A percentile compares a stretch with the other conserved stretches of the same genome.
Evolutionary conservation across 2,329 filamentous ascomycete species (phyloP).

Genomic region (Ceratocystis huliohia): DNA sequence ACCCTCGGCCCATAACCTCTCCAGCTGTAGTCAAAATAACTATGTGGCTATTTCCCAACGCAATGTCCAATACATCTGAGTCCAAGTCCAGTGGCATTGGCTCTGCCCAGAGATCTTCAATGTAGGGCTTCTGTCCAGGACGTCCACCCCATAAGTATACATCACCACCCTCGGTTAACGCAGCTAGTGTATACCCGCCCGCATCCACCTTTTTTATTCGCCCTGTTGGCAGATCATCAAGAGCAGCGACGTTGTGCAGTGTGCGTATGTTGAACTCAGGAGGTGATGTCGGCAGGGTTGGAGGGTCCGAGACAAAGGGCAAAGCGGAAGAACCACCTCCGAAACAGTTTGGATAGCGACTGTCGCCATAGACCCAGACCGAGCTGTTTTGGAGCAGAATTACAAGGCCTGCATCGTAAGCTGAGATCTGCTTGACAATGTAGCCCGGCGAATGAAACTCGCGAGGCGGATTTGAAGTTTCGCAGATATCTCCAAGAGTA

Average conservation of each 20-base stretch:
- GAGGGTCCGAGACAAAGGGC: neutral
- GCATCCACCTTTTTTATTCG: conserved; percentile 41
- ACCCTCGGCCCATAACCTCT: conserved; percentile 42
- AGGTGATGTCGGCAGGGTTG: neutral
- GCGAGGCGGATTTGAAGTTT: neutral
- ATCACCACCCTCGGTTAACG: conserved; percentile 44
- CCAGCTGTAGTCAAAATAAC: conserved; percentile 40
- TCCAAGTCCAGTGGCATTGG: conserved; percentile 37
- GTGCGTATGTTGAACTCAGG: neutral
- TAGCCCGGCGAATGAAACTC: neutral
- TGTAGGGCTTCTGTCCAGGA: conserved; percentile 17
- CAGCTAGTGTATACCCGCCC: conserved; percentile 45
- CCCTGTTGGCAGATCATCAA: conserved; percentile 39
- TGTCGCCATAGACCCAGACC: conserved; percentile 45
- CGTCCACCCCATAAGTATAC: conserved; percentile 48
- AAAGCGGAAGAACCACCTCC: conserved; percentile 26
- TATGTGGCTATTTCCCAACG: conserved; percentile 46
- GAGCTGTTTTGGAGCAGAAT: conserved; percentile 34
- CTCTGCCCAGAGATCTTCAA: conserved; percentile 20
- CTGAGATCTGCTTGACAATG: conserved; percentile 32
- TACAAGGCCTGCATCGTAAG: conserved; percentile 39
- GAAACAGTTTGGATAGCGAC: conserved; percentile 44
- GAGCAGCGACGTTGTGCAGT: conserved; percentile 18
- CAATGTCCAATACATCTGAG: conserved; percentile 42
- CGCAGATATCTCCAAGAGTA: conserved; percentile 1